Conservation (phyloP, 192 early-diverging fungal species). For the Rhizophagus sp. region DNA sequence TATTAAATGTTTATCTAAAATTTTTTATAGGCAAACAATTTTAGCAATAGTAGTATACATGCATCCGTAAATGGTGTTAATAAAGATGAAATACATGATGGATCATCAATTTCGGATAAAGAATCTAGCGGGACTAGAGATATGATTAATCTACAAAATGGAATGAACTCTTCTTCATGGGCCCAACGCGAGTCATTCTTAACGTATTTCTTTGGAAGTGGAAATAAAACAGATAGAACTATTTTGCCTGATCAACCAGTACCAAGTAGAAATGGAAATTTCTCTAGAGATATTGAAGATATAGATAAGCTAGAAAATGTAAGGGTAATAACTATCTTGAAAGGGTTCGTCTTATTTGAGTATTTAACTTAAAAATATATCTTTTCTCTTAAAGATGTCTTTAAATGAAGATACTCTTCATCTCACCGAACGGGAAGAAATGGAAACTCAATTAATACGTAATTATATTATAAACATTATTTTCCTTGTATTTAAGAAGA, state of each 20-base stretch:
- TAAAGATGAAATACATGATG: slow-evolving; percentile 19
- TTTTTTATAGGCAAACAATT: slow-evolving; percentile 1
- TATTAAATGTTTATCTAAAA: background rate
- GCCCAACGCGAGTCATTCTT: slow-evolving; percentile 38
- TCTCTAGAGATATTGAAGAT: slow-evolving; percentile 19
- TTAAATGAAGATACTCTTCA: slow-evolving; percentile 25
- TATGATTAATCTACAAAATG: background rate
- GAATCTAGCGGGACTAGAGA: slow-evolving; percentile 10
- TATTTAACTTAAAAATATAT: background rate
- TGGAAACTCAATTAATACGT: slow-evolving; percentile 80
- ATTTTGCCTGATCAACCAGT: slow-evolving; percentile 13
- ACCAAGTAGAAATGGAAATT: background rate
- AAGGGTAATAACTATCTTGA: background rate
- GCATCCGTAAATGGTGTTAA: background rate
- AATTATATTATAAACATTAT: slow-evolving; percentile 30
- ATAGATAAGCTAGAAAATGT: slow-evolving; percentile 30
- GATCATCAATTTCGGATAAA: slow-evolving; percentile 1
- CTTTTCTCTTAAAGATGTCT: background rate
- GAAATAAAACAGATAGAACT: slow-evolving; percentile 31
- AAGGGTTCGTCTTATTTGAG: background rate
- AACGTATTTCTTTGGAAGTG: slow-evolving; percentile 55
- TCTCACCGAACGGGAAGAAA: slow-evolving; percentile 62
- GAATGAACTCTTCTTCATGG: background rate
- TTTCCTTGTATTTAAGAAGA: background rate
- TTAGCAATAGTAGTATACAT: background rate